phyloP scores from a whole-genome alignment of 2,329 filamentous ascomycete genomes.

The Cordyceps fumosorosea region DNA sequence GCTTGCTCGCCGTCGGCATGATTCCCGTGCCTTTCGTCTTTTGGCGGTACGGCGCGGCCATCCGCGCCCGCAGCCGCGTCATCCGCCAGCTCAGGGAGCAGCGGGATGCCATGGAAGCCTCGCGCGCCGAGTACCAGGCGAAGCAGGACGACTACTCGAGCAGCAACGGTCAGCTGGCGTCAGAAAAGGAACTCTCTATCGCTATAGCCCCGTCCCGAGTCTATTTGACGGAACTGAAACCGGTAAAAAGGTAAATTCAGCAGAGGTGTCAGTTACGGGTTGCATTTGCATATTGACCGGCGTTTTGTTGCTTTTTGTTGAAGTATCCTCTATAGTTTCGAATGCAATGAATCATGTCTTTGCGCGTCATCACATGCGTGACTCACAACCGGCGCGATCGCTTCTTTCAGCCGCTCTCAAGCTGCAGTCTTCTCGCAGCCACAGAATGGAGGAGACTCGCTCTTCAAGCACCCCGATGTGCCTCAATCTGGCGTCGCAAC shows the following conservation, averaged over 20 bases:
- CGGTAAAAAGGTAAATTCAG: neutral
- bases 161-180: conserved; percentile 4
- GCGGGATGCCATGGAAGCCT: conserved; percentile 30
- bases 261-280: too few relatives aligned
- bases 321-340: neutral
- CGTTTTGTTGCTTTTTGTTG: neutral
- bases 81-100: conserved; percentile 40
- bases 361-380: neutral
- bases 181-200: neutral
- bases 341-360: neutral
- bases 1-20: conserved; percentile 63
- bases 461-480: neutral
- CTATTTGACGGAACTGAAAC: neutral
- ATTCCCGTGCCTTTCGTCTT: conserved; percentile 79
- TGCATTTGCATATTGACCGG: neutral
- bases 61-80: conserved; percentile 44
- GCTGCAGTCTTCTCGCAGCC: neutral
- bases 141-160: conserved; percentile 16
- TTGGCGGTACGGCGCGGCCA: conserved; percentile 53
- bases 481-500: neutral
- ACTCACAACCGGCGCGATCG: neutral
- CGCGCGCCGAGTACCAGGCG: conserved; percentile 25
- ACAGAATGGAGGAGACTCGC: neutral
- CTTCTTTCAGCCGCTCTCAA: neutral
- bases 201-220: neutral